Conservation (phyloP, 2,329 filamentous ascomycete species). For the Beauveria sp. region DNA sequence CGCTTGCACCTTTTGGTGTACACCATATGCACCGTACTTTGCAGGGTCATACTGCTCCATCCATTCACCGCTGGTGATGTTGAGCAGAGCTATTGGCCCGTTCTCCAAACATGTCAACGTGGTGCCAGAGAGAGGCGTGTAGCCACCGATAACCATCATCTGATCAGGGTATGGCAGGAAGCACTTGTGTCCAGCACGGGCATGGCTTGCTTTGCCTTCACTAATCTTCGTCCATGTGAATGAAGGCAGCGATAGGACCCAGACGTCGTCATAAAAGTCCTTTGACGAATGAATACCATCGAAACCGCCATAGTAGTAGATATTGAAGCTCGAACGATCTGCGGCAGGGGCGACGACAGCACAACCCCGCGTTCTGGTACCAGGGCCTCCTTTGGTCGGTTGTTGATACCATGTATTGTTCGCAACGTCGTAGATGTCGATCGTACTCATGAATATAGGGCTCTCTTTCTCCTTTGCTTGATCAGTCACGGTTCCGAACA, state of each 20-base stretch:
- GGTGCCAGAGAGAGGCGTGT: constrained; percentile 27
- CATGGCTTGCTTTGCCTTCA: constrained; percentile 42
- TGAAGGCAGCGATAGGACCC: constrained; percentile 71
- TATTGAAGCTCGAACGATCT: constrained; percentile 68
- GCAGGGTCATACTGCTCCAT: constrained; percentile 60
- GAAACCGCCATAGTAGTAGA: constrained; percentile 80
- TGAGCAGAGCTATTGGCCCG: constrained; percentile 59
- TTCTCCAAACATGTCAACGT: constrained; percentile 39
- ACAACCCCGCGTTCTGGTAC: constrained; percentile 58
- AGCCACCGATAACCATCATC: constrained; percentile 72
- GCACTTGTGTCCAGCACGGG: constrained; percentile 66
- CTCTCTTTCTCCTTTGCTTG: constrained; percentile 51
- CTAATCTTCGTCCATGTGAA: constrained; percentile 66
- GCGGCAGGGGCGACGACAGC: constrained; percentile 65
- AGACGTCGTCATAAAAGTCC: constrained; percentile 59
- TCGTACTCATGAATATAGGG: constrained; percentile 60
- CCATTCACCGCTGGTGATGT: constrained; percentile 64
- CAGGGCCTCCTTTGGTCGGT: constrained; percentile 51
- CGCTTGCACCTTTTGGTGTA: constrained; percentile 55
- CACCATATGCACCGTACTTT: constrained; percentile 56
- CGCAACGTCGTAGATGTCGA: constrained; percentile 73
- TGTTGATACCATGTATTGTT: constrained; percentile 62
- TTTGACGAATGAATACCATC: constrained; percentile 37
- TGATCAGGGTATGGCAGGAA: constrained; percentile 70
- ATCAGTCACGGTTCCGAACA: not conserved